Conservation (phyloP, 192 early-diverging fungal species). For the Thamnidium elegans region DNA sequence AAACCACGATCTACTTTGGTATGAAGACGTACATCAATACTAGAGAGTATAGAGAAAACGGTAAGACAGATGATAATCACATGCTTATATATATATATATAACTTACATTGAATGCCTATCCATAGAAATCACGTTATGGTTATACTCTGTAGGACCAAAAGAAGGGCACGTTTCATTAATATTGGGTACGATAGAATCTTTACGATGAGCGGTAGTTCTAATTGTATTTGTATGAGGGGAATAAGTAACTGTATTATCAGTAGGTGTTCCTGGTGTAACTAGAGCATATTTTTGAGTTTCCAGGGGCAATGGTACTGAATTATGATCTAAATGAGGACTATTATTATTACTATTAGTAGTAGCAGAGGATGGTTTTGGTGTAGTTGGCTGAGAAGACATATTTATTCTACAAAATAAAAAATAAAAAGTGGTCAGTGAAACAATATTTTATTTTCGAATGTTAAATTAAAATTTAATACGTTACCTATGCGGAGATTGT, state of each 20-base stretch:
- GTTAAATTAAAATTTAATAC: too few species aligned
- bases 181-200: background rate
- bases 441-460: too few species aligned
- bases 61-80: background rate
- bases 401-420: too few species aligned
- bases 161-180: constrained; percentile 6
- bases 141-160: constrained; percentile 18
- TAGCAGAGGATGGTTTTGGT: constrained; percentile 8
- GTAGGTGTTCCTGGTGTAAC: constrained; percentile 13
- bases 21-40: constrained; percentile 51
- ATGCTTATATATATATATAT: background rate
- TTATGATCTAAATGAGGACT: constrained; percentile 1
- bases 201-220: background rate
- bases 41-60: constrained; percentile 22
- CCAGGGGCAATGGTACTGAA: constrained; percentile 3
- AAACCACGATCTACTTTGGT: constrained; percentile 79
- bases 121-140: constrained; percentile 12
- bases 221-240: background rate
- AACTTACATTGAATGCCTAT: constrained; percentile 18
- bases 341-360: background rate
- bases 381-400: constrained; percentile 19
- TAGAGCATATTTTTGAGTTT: constrained; percentile 14
- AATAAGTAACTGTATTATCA: background rate
- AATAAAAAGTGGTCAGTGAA: too few species aligned
- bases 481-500: too few species aligned